Conservation (phyloP, 2,329 filamentous ascomycete genomes). For the Paraconiothyrium sp. region DNA sequence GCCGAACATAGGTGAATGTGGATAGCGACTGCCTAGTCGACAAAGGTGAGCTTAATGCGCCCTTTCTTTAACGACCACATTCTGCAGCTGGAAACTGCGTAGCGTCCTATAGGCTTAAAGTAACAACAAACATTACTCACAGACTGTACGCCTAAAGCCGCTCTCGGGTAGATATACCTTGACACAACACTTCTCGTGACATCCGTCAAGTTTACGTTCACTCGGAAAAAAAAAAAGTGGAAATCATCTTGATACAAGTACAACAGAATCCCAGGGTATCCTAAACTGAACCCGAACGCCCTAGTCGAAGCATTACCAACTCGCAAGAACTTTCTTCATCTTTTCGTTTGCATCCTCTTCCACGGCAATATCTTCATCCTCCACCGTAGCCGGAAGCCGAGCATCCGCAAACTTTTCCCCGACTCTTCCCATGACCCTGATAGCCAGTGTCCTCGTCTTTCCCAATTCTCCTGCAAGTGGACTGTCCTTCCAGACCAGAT, state of each 20-base stretch:
- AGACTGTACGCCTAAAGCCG: background rate
- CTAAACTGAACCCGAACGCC: conserved; percentile 14
- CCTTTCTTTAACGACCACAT: background rate
- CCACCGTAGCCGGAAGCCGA: conserved; percentile 35
- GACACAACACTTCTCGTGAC: background rate
- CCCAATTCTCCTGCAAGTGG: conserved; percentile 73
- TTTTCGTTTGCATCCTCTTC: conserved; percentile 31
- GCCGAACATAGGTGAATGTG: background rate
- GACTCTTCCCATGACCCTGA: conserved; percentile 49
- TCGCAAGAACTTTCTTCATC: conserved; percentile 36
- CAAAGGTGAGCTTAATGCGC: background rate
- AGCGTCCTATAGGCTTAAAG: background rate
- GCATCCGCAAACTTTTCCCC: conserved; percentile 41
- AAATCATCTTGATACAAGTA: background rate
- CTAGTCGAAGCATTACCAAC: conserved; percentile 28
- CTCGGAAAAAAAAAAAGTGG: background rate
- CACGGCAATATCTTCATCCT: conserved; percentile 32
- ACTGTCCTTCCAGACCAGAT: conserved; percentile 71
- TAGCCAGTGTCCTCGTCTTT: conserved; percentile 68
- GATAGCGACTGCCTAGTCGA: background rate
- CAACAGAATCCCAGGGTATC: conserved; percentile 9
- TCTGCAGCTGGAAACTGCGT: background rate
- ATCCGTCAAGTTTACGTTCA: background rate
- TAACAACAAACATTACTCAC: background rate
- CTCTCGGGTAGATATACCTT: background rate